phyloP scores from a whole-genome alignment of 1,284 basidiomycete genomes.

The Ceratobasidium theobromae region DNA sequence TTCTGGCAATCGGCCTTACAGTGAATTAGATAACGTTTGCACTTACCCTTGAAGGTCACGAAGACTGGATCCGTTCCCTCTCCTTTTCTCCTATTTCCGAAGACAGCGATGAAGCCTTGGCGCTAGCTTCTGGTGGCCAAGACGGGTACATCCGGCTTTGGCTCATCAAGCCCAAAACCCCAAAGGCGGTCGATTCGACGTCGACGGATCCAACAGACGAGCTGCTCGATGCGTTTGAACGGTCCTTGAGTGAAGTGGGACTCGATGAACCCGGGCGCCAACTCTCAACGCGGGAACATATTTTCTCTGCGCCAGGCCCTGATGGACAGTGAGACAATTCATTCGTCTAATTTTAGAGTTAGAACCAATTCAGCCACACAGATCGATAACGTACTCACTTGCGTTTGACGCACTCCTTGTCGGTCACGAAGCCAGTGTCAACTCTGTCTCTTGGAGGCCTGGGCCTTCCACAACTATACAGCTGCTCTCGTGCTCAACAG shows the following conservation, averaged over 20 bases:
- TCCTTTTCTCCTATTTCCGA: slow-evolving; percentile 56
- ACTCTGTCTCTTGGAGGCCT: slow-evolving; percentile 79
- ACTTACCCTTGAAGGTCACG: slow-evolving; percentile 75
- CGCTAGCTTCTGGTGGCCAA: slow-evolving; percentile 88
- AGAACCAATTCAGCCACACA: slow-evolving; percentile 15
- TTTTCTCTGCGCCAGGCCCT: slow-evolving; percentile 62
- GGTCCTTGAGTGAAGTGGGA: slow-evolving; percentile 66
- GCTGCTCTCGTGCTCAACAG: slow-evolving; percentile 84
- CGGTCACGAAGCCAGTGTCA: slow-evolving; percentile 91
- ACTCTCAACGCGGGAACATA: slow-evolving; percentile 81
- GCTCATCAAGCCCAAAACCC: slow-evolving; percentile 57
- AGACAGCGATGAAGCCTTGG: slow-evolving; percentile 43
- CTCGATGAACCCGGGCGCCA: slow-evolving; percentile 74
- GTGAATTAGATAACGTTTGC: slow-evolving; percentile 41
- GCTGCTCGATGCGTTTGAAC: slow-evolving; percentile 84
- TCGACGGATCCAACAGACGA: slow-evolving; percentile 52
- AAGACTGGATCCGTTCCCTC: slow-evolving; percentile 89
- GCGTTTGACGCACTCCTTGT: slow-evolving; percentile 89
- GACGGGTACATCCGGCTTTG: slow-evolving; percentile 89
- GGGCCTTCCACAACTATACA: slow-evolving; percentile 46
- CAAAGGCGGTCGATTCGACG: slow-evolving; percentile 31
- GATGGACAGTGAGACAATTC: slow-evolving; percentile 49
- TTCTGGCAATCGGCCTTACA: slow-evolving; percentile 20
- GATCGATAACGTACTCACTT: slow-evolving; percentile 65
- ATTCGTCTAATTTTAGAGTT: background rate